Evolutionary conservation across 2,329 filamentous ascomycete genomes (phyloP).

Genomic region (Pseudocercospora pini-densiflorae): DNA sequence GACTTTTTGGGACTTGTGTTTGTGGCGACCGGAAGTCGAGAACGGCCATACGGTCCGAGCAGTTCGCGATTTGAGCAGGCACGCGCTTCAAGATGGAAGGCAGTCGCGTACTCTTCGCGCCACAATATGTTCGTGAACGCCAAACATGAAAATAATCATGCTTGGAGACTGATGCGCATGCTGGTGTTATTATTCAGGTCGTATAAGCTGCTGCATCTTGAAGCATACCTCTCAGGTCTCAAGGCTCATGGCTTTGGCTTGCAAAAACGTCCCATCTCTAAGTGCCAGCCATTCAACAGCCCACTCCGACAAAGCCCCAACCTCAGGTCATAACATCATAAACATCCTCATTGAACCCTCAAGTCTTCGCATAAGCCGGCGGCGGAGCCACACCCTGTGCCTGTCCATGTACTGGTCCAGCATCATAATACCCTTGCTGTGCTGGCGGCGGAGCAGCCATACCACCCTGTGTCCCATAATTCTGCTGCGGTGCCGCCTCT

Average conservation of each 20-base stretch:
- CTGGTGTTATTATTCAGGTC: too few species aligned
- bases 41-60: too few species aligned
- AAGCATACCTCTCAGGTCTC: too few species aligned
- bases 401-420: background rate
- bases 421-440: background rate
- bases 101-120: background rate
- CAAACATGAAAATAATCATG: too few species aligned
- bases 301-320: background rate
- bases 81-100: background rate
- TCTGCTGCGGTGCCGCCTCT: too few species aligned
- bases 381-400: background rate
- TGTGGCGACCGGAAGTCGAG: too few species aligned
- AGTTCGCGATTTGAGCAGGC: background rate
- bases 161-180: too few species aligned
- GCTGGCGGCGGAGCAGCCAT: slow-evolving; percentile 25
- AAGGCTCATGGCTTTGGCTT: too few species aligned
- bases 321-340: background rate
- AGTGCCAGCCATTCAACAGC: background rate
- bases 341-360: background rate
- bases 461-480: slow-evolving; percentile 33
- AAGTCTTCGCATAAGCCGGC: background rate
- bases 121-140: background rate
- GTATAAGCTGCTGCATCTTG: too few species aligned
- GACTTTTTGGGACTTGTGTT: too few species aligned
- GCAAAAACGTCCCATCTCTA: background rate